Conservation (phyloP, 345 rosid genomes). For the thale cress (Arabidopsis thaliana) region TAIR10.1 NC_003075.7:6327501-6328000, state of each 20-base stretch:
- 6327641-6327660: not conserved
- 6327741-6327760: too few species aligned
- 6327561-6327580: not conserved
- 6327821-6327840: not conserved
- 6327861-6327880: not conserved
- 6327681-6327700: constrained; percentile 16
- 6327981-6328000: constrained; percentile 14
- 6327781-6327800: not conserved
- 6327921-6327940: not conserved
- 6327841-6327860: constrained; percentile 8
- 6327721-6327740: not conserved
- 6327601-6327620: constrained; percentile 13
- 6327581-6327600: not conserved
- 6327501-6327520: not conserved
- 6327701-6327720: constrained; percentile 9
- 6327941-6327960: constrained; percentile 9
- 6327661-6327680: constrained; percentile 1
- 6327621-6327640: not conserved
- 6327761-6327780: too few species aligned
- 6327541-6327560: not conserved
- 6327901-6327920: constrained; percentile 23
- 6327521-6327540: not conserved
- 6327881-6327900: not conserved
- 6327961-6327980: constrained; percentile 41
- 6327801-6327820: not conserved